Conservation (phyloP, 345 rosid genomes). For the Euphorbia lathyris region DNA sequence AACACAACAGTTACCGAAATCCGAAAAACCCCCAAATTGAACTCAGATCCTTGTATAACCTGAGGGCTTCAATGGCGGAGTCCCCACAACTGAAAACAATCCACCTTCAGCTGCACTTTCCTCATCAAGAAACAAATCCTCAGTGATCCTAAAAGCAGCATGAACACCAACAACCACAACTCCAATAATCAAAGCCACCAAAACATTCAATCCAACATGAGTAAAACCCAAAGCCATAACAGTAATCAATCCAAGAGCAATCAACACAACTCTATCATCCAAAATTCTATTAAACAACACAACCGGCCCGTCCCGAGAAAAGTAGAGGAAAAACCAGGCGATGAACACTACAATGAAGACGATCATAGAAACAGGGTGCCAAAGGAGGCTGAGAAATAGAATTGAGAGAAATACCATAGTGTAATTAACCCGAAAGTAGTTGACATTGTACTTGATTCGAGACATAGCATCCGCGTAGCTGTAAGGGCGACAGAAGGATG, state of each 20-base stretch:
- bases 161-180: slow-evolving; percentile 59
- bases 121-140: slow-evolving; percentile 72
- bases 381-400: slow-evolving; percentile 69
- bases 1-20: not conserved
- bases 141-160: slow-evolving; percentile 54
- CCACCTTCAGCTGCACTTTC: slow-evolving; percentile 62
- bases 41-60: slow-evolving; percentile 54
- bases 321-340: slow-evolving; percentile 74
- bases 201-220: slow-evolving; percentile 66
- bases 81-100: slow-evolving; percentile 55
- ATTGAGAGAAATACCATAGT: slow-evolving; percentile 45
- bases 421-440: slow-evolving; percentile 78
- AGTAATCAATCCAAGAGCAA: slow-evolving; percentile 51
- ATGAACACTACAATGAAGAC: slow-evolving; percentile 57
- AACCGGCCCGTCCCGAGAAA: slow-evolving; percentile 61
- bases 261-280: slow-evolving; percentile 59
- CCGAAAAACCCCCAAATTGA: not conserved
- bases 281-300: slow-evolving; percentile 40
- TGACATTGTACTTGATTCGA: slow-evolving; percentile 48
- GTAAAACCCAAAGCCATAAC: slow-evolving; percentile 66
- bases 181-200: slow-evolving; percentile 58
- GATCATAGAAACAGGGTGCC: slow-evolving; percentile 76
- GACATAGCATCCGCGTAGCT: slow-evolving; percentile 50
- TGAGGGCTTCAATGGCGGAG: slow-evolving; percentile 39
- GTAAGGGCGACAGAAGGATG: slow-evolving; percentile 57